Evolutionary conservation across 371 early-diverging fungal species (phyloP), one percentile per base, ranked within the genome.

Genomic region (Batkoa obscura): DNA sequence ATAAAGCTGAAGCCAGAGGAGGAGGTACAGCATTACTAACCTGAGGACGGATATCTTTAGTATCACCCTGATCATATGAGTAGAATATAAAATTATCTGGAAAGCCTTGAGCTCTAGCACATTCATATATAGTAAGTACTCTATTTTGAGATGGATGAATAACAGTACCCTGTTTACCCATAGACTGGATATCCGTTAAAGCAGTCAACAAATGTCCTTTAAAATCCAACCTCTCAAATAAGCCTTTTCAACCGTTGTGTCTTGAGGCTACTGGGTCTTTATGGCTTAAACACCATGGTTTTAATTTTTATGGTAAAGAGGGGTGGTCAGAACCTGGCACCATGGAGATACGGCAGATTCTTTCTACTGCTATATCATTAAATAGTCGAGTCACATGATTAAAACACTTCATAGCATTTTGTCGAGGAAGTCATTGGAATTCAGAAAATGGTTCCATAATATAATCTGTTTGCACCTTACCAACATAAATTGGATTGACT

Each of bases 11-110:
- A 0, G 76, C 75, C 45, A 80, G 65, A 0, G 72, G 72, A 9
- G 73, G 72, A 9, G 80, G 77, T 3, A 79, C 77, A 0, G 80
- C 80, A 53, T 78, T 79, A n/a, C 78, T 78, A 9, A 76, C 59
- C 50, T 79, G 79, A 2, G 68, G 62, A 57, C 75, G 65, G 69
- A 70, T 68, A 43, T 71, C 72, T 12, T 64, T 66, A 36, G 66
- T 58, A 30, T 59, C 58, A 36, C 60, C 61, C 1, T 38, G 52
- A 39, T 56, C 48, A 33, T 57, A 55, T 50, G 62, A 61, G n/a
- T 63, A 57, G 32, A 78, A 73, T 34, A 62, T 54, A 42, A 79
- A 79, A 1, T 58, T 50, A 53, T 81, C 80, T 0, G 81, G 80
- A 60, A 81, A 81, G 2, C 79, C 78, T 61, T 81, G 80, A 1